Conservation (phyloP, 1,284 basidiomycete species). For the Microbotryum saponariae region DNA sequence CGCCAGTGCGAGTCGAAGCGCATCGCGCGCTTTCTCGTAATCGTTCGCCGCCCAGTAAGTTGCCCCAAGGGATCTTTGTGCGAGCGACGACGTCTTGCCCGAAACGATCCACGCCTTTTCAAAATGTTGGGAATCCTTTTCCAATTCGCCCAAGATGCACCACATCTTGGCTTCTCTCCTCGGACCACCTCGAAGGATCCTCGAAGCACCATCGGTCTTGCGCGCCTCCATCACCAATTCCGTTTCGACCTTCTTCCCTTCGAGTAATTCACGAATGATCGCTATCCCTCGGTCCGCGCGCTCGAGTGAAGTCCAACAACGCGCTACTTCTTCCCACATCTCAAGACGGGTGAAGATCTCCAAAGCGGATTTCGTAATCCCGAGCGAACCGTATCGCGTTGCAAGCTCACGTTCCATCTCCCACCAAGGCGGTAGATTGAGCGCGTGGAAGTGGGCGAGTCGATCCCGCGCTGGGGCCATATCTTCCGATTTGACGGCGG, state of each 20-base stretch:
- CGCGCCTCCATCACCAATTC: conserved; percentile 58
- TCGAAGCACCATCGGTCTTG: conserved; percentile 48
- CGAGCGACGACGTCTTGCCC: conserved; percentile 67
- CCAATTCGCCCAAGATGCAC: conserved; percentile 91
- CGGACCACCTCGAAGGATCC: conserved; percentile 23
- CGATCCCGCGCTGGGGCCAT: conserved; percentile 50
- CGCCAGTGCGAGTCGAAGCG: conserved; percentile 62
- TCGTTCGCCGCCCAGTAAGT: conserved; percentile 64
- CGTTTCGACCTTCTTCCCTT: conserved; percentile 70
- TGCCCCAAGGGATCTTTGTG: conserved; percentile 83
- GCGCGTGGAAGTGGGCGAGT: conserved; percentile 65
- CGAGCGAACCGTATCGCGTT: conserved; percentile 66
- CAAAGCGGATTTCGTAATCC: conserved; percentile 75
- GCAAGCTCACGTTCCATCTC: conserved; percentile 84
- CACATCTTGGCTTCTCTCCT: conserved; percentile 82
- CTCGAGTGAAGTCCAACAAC: conserved; percentile 74
- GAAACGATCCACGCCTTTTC: conserved; percentile 77
- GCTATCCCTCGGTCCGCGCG: conserved; percentile 63
- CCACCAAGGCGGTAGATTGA: conserved; percentile 80
- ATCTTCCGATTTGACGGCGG: conserved; percentile 36
- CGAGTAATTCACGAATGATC: conserved; percentile 73
- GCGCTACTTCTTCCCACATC: conserved; percentile 94
- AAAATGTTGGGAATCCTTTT: conserved; percentile 64
- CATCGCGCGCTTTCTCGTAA: conserved; percentile 58
- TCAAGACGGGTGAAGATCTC: conserved; percentile 86